Evolutionary conservation across 2,329 filamentous ascomycete species (phyloP), one percentile per base, ranked within the genome.

Genomic region (Aureobasidium sp.): DNA sequence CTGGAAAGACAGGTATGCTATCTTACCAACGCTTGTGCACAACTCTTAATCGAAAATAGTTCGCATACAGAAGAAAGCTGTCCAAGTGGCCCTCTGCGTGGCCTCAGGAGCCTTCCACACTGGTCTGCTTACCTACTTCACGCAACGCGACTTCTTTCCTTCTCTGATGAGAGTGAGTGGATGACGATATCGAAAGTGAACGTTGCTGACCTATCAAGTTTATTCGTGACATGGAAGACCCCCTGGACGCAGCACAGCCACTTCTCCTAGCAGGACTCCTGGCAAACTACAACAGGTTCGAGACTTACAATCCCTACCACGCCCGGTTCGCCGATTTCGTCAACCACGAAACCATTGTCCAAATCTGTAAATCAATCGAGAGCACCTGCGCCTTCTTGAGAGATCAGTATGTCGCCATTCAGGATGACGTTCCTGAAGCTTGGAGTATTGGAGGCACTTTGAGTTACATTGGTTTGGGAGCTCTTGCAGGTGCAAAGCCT

Each of bases 201-300:
- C 3, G 10, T 29, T n/a, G 44, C 63, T 65, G 46, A 65, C 47
- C 10, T 26, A 42, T 12, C 32, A 67, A 91, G 89, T 89, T 91
- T 72, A 85, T 95, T 64, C 88, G 94, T 77, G 90, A 96, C 67
- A 83, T 87, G 48, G 86, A 91, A 64, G 81, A 82, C 27, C 79
- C 84, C 37, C 77, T 80, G 20, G 80, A 82, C 69, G 84, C 84
- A 63, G 83, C 60, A 47, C 84, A 89, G 63, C 88, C 93, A 0
- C 91, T 97, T 67, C 84, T 88, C 15, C 82, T 97, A 10, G 81
- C 97, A 23, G 93, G 93, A 13, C 81, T 97, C 4, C 79, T 99
- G 59, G 89, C 90, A 66, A 99, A 97, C 76, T 97, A 97, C 82
- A 97, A 99, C 82, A 99, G 97, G 74, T 99, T 99, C 71, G 94